Conservation (phyloP, 225 moss, liverwort and hornwort genomes). For the Polytrichum commune region DNA sequence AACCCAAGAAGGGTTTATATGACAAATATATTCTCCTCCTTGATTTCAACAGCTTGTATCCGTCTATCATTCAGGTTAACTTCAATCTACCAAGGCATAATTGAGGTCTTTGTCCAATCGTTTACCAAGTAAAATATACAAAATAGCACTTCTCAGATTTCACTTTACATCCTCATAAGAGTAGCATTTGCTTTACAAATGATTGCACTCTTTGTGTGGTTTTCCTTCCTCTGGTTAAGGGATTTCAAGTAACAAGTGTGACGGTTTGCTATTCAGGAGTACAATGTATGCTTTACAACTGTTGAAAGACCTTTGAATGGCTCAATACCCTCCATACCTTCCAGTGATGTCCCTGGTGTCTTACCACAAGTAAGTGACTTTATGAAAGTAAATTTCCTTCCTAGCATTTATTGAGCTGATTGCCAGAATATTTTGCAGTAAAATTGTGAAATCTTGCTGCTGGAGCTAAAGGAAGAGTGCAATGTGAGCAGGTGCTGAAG, state of each 20-base stretch:
- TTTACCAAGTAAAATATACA: too few species aligned
- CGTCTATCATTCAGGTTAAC: slow-evolving; percentile 94
- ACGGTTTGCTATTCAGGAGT: slow-evolving; percentile 63
- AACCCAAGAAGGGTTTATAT: slow-evolving; percentile 96
- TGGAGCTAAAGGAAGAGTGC: slow-evolving; percentile 12
- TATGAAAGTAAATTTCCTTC: not conserved
- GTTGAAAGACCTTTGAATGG: slow-evolving; percentile 73
- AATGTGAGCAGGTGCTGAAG: slow-evolving; percentile 69
- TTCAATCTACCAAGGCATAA: too few species aligned
- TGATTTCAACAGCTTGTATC: slow-evolving; percentile 98
- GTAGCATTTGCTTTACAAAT: too few species aligned
- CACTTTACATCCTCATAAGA: too few species aligned
- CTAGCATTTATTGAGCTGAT: not conserved
- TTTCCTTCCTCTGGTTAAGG: too few species aligned
- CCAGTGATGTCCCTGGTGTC: slow-evolving; percentile 74
- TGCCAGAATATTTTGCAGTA: not conserved
- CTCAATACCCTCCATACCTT: slow-evolving; percentile 76
- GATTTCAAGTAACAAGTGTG: too few species aligned
- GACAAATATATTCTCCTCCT: slow-evolving; percentile 89
- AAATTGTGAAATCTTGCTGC: not conserved
- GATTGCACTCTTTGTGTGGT: too few species aligned
- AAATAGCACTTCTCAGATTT: too few species aligned
- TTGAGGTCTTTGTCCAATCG: too few species aligned
- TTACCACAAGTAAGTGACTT: slow-evolving; percentile 71
- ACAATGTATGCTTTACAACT: slow-evolving; percentile 96